Evolutionary conservation across 2,329 filamentous ascomycete genomes (phyloP).

Genomic region (Phialophora verrucosa): DNA sequence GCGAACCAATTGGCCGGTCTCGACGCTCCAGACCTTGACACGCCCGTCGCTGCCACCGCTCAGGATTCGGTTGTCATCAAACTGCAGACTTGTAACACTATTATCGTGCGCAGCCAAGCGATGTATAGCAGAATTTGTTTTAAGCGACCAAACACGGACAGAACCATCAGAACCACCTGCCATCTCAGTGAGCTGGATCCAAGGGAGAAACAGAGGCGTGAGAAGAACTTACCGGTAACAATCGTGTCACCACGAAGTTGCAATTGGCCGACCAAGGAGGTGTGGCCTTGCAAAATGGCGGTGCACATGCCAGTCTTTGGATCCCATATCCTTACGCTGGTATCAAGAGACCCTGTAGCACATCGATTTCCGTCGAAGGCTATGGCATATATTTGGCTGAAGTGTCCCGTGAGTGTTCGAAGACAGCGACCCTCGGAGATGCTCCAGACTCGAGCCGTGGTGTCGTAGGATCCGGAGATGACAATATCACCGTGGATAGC

Average conservation of each 20-base stretch:
- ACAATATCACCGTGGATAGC: slow-evolving; percentile 96
- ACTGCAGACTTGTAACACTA: slow-evolving; percentile 95
- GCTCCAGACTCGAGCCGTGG: slow-evolving; percentile 95
- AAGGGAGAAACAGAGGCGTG: neutral
- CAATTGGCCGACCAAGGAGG: slow-evolving; percentile 91
- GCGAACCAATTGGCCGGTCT: slow-evolving; percentile 85
- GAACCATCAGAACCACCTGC: slow-evolving; percentile 89
- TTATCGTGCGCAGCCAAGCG: slow-evolving; percentile 96
- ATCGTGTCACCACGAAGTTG: slow-evolving; percentile 95
- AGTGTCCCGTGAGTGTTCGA: slow-evolving; percentile 88
- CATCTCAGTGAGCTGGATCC: neutral
- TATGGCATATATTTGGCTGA: slow-evolving; percentile 98
- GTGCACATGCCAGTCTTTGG: slow-evolving; percentile 83
- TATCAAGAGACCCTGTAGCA: slow-evolving; percentile 94
- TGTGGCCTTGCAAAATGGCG: slow-evolving; percentile 94
- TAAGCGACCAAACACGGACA: slow-evolving; percentile 93
- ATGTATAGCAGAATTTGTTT: slow-evolving; percentile 89
- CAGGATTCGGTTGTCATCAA: slow-evolving; percentile 93
- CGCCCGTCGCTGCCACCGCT: slow-evolving; percentile 96
- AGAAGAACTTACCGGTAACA: slow-evolving; percentile 64
- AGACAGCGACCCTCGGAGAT: slow-evolving; percentile 94
- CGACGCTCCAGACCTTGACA: slow-evolving; percentile 97
- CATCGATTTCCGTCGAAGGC: slow-evolving; percentile 94
- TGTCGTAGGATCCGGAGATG: slow-evolving; percentile 98
- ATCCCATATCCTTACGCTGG: slow-evolving; percentile 97